Base-by-base conservation (phyloP, 768 basidiomycete genomes). In the Saitozyma sp. region DNA sequence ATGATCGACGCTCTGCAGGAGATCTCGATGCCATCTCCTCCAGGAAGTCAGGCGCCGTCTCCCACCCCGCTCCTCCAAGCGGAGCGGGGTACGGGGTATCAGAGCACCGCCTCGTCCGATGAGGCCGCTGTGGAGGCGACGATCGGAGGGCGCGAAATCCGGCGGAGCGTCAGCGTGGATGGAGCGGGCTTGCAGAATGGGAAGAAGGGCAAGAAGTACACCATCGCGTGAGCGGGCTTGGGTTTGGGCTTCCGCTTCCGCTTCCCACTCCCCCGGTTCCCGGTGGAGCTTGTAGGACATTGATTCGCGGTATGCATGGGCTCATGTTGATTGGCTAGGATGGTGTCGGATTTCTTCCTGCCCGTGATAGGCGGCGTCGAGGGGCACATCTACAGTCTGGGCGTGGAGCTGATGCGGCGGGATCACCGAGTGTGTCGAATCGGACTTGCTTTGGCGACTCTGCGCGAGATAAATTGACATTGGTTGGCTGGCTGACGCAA, bases 291-390 rank as follows among this genome's bases (percentile, higher is more conserved):
- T 46, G 45, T 46, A 46, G 11, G 29, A 46, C 29, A 40, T 58
- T 17, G 38, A 58, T 51, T 49, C 17, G 6, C 29, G 54, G 29
- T 13, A 69, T 69, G 67, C 64, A 69, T 65, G 14, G 58, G 70
- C 70, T 71, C 66, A 64, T 68, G 54, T 37, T 62, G 56, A 11
- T 54, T 56, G 42, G 17, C 17, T 66, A 95, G 93, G 50, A 92
- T 98, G 91, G 86, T 98, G 61, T 90, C 88, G 48, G 96, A 99
- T 81, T 99, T 98, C 83, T 99, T 97, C 81, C 87, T 91, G 74
- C 96, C 96, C 0, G 84, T 86, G 61, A 88, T 94, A 3, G 96
- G 96, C 3, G 96, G 96, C 8, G 95, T 99, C 40, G 96, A 98
- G 81, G 94, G 87, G 63, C 92, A 96, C 78, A 94, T 97, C 43